These are phyloP conservation scores for Galerina sulciceps DNA, from an alignment of 768 basidiomycete species.

Conservation along the genomic window DNA sequence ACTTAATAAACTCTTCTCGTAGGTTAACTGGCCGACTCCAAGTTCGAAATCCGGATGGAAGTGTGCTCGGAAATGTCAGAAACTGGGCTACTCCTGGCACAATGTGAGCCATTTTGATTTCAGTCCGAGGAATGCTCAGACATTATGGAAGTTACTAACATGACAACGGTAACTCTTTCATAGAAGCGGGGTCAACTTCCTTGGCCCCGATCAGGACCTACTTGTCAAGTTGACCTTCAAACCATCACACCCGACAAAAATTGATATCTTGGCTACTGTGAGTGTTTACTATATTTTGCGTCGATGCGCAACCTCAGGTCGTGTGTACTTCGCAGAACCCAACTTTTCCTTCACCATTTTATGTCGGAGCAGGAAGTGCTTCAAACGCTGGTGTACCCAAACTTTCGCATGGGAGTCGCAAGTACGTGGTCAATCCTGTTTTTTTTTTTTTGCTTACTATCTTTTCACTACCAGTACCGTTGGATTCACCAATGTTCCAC, in stretches of 20 bases:
- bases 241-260: slow-evolving; percentile 21
- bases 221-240: slow-evolving; percentile 34
- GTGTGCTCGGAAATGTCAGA: slow-evolving; percentile 35
- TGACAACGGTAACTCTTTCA: slow-evolving; percentile 12
- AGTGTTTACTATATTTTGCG: not conserved
- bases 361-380: slow-evolving; percentile 39
- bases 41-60: slow-evolving; percentile 34
- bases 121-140: too few species aligned
- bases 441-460: not conserved
- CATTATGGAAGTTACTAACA: too few species aligned
- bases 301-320: not conserved
- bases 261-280: slow-evolving; percentile 42
- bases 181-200: slow-evolving; percentile 38
- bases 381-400: not conserved
- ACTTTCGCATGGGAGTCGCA: slow-evolving; percentile 13
- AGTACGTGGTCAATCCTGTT: slow-evolving; percentile 21
- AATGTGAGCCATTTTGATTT: slow-evolving; percentile 21
- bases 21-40: slow-evolving; percentile 41
- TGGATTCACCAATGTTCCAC: slow-evolving; percentile 38
- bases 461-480: slow-evolving; percentile 29
- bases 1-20: slow-evolving; percentile 2
- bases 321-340: slow-evolving; percentile 35
- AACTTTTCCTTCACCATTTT: slow-evolving; percentile 38
- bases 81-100: slow-evolving; percentile 31
- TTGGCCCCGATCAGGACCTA: slow-evolving; percentile 33